Evolutionary conservation across 2,329 filamentous ascomycete species (phyloP).

Genomic region (Coniochaeta prunicola): DNA sequence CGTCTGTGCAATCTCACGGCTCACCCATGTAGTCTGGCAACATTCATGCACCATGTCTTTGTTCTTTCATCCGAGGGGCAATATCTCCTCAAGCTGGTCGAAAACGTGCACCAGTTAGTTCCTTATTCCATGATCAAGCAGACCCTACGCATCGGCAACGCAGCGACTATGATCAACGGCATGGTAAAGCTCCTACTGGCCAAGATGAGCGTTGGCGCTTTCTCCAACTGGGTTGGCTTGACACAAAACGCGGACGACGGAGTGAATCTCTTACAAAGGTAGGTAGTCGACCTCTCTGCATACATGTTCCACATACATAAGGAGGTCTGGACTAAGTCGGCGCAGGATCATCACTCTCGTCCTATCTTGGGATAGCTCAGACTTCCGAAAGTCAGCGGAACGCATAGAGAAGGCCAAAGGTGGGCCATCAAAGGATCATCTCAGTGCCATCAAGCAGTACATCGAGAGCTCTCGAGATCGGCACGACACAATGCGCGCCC

Average conservation of each 20-base stretch:
- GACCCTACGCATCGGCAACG: slow-evolving; percentile 69
- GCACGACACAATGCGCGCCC: slow-evolving; percentile 51
- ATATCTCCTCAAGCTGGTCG: slow-evolving; percentile 63
- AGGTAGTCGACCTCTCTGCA: slow-evolving; percentile 2
- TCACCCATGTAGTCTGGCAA: slow-evolving; percentile 50
- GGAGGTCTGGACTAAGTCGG: background rate
- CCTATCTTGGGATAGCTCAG: slow-evolving; percentile 63
- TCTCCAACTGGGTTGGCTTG: slow-evolving; percentile 74
- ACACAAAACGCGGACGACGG: slow-evolving; percentile 67
- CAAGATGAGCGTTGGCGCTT: slow-evolving; percentile 66
- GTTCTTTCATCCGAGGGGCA: slow-evolving; percentile 69
- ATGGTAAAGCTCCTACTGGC: slow-evolving; percentile 67
- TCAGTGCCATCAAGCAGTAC: slow-evolving; percentile 54
- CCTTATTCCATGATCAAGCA: slow-evolving; percentile 68
- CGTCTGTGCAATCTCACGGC: slow-evolving; percentile 1
- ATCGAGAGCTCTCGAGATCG: slow-evolving; percentile 42
- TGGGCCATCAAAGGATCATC: slow-evolving; percentile 51
- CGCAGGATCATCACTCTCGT: slow-evolving; percentile 65
- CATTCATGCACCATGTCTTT: slow-evolving; percentile 66
- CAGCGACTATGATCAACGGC: slow-evolving; percentile 72
- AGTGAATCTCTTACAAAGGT: slow-evolving; percentile 69
- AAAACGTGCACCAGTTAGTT: slow-evolving; percentile 61
- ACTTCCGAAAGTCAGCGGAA: slow-evolving; percentile 58
- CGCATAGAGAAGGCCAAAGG: slow-evolving; percentile 58
- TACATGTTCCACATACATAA: background rate